phyloP scores from a whole-genome alignment of 768 basidiomycete genomes.

The Mycena chlorophos region DNA sequence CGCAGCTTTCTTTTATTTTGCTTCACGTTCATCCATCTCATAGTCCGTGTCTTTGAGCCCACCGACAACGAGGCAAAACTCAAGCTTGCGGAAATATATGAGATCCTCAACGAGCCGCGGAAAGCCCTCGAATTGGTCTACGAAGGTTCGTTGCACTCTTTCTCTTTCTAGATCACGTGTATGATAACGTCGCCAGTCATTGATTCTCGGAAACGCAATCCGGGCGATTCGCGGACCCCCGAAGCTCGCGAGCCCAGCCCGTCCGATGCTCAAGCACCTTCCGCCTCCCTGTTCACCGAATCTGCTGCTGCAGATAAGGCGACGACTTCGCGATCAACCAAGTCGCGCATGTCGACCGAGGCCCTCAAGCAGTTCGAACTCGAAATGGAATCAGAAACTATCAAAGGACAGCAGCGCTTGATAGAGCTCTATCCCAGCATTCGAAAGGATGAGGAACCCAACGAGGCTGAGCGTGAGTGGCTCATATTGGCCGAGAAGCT shows the following conservation, averaged over 20 bases:
- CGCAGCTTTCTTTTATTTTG: neutral
- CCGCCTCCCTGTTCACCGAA: constrained; percentile 19
- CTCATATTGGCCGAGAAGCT: constrained; percentile 81
- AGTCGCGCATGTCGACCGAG: constrained; percentile 51
- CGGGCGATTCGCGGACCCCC: constrained; percentile 32
- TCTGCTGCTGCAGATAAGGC: constrained; percentile 4
- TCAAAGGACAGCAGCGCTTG: constrained; percentile 57
- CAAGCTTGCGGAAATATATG: constrained; percentile 88
- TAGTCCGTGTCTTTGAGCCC: constrained; percentile 76
- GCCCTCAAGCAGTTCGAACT: constrained; percentile 67
- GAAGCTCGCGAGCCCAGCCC: constrained; percentile 13
- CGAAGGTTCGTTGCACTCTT: constrained; percentile 56
- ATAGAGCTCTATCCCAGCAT: constrained; percentile 62
- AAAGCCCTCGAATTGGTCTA: constrained; percentile 86
- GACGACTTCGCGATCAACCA: constrained; percentile 29
- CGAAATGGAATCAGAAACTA: constrained; percentile 64
- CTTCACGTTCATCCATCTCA: neutral
- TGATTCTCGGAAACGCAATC: constrained; percentile 51
- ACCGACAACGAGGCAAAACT: constrained; percentile 81
- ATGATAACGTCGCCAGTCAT: constrained; percentile 42
- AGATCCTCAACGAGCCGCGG: constrained; percentile 75
- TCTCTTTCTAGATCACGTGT: neutral
- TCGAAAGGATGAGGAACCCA: constrained; percentile 35
- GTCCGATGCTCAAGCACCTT: neutral
- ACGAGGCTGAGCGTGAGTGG: constrained; percentile 70